phyloP scores from a whole-genome alignment of 805 yeast genomes.

The Candida silvatica region DNA sequence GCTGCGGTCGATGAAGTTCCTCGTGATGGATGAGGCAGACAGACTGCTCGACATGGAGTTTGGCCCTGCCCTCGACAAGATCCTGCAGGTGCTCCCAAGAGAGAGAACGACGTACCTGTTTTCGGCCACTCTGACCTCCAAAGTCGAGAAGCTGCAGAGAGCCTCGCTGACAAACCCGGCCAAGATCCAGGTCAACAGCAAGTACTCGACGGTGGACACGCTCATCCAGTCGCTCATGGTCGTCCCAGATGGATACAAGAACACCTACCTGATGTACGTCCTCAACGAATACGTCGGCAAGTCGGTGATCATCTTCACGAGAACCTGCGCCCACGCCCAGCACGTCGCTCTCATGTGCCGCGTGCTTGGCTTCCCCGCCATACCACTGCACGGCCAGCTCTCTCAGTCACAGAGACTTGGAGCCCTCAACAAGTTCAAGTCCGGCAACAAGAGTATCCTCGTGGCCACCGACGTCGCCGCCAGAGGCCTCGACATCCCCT shows the following conservation, averaged over 20 bases:
- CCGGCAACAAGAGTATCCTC: constrained; percentile 58
- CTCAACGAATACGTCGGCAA: constrained; percentile 81
- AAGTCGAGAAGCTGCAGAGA: constrained; percentile 88
- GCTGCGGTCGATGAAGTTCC: constrained; percentile 63
- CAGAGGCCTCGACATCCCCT: constrained; percentile 94
- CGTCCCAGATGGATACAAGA: constrained; percentile 87
- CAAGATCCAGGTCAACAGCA: constrained; percentile 79
- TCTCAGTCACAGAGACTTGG: constrained; percentile 81
- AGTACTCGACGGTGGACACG: constrained; percentile 92
- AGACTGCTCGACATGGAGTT: constrained; percentile 92
- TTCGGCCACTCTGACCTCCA: constrained; percentile 96
- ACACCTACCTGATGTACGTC: constrained; percentile 75
- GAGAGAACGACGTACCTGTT: constrained; percentile 80
- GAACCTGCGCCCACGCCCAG: constrained; percentile 94
- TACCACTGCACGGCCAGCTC: constrained; percentile 90
- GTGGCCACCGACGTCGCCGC: constrained; percentile 92
- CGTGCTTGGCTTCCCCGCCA: constrained; percentile 76
- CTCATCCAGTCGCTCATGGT: constrained; percentile 82
- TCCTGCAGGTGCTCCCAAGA: constrained; percentile 74
- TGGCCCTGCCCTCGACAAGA: constrained; percentile 87
- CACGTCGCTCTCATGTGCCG: constrained; percentile 78
- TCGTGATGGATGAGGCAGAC: constrained; percentile 97
- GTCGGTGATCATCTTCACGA: constrained; percentile 79
- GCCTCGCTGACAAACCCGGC: constrained; percentile 88
- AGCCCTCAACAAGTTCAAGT: constrained; percentile 69